A percentile compares a stretch with the other conserved stretches of the same genome.
Evolutionary conservation across 2,329 filamentous ascomycete genomes (phyloP).

Genomic region (Pseudocercospora macadamiae): DNA sequence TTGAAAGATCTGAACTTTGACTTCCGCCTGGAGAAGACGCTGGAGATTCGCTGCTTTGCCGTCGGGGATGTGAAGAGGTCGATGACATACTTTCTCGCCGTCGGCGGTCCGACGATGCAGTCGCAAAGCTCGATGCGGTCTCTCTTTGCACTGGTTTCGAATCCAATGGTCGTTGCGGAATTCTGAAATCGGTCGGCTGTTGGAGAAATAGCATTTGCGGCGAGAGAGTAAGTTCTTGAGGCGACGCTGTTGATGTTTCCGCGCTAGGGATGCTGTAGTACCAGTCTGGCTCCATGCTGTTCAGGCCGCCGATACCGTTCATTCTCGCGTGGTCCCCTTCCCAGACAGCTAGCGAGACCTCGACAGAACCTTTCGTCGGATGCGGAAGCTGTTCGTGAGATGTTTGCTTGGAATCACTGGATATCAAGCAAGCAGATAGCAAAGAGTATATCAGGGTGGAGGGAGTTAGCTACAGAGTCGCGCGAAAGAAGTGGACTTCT

Average conservation of each 20-base stretch:
- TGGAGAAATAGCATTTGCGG: conserved; percentile 14
- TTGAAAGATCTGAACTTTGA: conserved; percentile 17
- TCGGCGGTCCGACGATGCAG: conserved; percentile 6
- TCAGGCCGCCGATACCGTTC: background rate
- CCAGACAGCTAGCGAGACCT: no score
- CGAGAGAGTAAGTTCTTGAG: conserved; percentile 13
- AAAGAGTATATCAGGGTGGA: no score
- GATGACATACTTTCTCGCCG: conserved; percentile 15
- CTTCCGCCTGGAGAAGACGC: conserved; percentile 8
- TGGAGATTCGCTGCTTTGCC: conserved; percentile 15
- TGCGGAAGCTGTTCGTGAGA: no score
- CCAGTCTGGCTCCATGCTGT: background rate
- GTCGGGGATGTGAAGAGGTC: conserved; percentile 8
- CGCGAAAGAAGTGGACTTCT: background rate
- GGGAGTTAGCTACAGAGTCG: no score
- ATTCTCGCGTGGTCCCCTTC: background rate
- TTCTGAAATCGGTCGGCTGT: background rate
- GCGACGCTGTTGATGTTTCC: background rate
- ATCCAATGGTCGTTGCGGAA: conserved; percentile 1
- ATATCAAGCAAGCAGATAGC: no score
- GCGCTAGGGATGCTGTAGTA: background rate
- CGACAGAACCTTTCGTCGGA: no score
- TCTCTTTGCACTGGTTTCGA: conserved; percentile 10
- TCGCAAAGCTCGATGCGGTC: background rate
- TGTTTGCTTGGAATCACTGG: no score